Percentiles rank a stretch among this genome's conserved stretches.
Evolutionary conservation across 441 rosid genomes (phyloP).

Genomic region (Adansonia rubrostipa): DNA sequence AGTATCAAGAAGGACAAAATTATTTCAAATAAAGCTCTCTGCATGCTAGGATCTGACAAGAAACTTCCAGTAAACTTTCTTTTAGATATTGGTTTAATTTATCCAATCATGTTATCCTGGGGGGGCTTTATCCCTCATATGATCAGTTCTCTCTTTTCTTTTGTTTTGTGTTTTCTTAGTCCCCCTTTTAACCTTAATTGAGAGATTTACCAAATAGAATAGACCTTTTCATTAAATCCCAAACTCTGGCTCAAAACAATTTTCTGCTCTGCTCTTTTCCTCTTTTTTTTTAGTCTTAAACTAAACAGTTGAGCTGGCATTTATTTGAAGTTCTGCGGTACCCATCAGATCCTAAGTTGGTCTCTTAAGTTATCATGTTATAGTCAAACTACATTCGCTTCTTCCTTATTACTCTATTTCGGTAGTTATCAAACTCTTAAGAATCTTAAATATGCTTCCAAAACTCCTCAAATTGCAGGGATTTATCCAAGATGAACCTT

Average conservation of each 20-base stretch:
- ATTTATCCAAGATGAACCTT: slow-evolving; percentile 70
- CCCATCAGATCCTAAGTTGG: background rate
- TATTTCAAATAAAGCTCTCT: slow-evolving; percentile 70
- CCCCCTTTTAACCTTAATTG: background rate
- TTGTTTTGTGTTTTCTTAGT: background rate
- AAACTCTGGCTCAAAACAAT: background rate
- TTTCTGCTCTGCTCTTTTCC: background rate
- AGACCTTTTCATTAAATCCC: background rate
- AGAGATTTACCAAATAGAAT: background rate
- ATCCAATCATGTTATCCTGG: background rate
- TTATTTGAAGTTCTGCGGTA: background rate
- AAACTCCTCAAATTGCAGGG: slow-evolving; percentile 53
- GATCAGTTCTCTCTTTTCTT: background rate
- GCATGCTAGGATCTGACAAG: slow-evolving; percentile 65
- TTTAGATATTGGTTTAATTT: background rate
- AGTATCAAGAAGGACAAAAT: slow-evolving; percentile 66
- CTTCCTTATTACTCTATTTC: background rate
- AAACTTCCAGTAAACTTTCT: slow-evolving; percentile 67
- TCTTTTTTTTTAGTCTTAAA: background rate
- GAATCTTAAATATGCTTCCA: background rate
- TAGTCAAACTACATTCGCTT: background rate
- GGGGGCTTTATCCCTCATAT: background rate
- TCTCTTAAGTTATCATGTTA: background rate
- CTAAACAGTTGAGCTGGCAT: background rate
- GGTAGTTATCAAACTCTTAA: background rate